Conservation (phyloP, 2,329 filamentous ascomycete species). For the Verticillium alfalfae region DNA sequence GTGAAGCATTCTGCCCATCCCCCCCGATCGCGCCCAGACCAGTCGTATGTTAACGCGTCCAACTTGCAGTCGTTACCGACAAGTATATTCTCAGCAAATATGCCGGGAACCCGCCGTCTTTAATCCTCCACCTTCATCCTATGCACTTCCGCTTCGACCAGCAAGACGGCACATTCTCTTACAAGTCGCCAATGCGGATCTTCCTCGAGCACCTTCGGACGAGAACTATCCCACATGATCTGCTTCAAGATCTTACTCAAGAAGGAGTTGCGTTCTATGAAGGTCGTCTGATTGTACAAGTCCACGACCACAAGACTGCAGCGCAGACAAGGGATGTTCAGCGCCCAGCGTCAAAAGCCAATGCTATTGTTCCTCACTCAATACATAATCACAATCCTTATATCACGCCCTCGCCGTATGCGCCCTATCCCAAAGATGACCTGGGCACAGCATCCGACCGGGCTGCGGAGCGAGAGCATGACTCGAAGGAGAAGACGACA, state of each 20-base stretch:
- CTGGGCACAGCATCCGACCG: constrained; percentile 17
- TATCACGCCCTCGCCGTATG: constrained; percentile 82
- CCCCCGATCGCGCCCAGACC: neutral
- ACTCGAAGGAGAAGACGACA: constrained; percentile 43
- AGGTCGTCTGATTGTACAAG: constrained; percentile 86
- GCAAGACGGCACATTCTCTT: constrained; percentile 87
- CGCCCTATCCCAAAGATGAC: constrained; percentile 59
- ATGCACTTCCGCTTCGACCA: constrained; percentile 89
- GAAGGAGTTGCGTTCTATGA: constrained; percentile 81
- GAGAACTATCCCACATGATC: constrained; percentile 81
- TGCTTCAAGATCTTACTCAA: constrained; percentile 71
- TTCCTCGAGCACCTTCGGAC: constrained; percentile 70
- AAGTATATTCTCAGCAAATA: constrained; percentile 81
- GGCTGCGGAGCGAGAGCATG: constrained; percentile 19
- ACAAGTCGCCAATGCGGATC: constrained; percentile 85
- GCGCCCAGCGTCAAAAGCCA: constrained; percentile 45
- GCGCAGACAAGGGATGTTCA: constrained; percentile 56
- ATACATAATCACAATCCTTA: constrained; percentile 91
- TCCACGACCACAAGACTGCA: constrained; percentile 78
- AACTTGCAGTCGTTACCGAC: constrained; percentile 61
- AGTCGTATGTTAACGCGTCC: neutral
- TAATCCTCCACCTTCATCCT: constrained; percentile 79
- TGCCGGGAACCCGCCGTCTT: constrained; percentile 67
- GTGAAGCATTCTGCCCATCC: neutral
- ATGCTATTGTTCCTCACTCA: constrained; percentile 66